These are phyloP conservation scores for Punctularia strigosozonata DNA, from an alignment of 768 basidiomycete genomes.

Conservation along the genomic window DNA sequence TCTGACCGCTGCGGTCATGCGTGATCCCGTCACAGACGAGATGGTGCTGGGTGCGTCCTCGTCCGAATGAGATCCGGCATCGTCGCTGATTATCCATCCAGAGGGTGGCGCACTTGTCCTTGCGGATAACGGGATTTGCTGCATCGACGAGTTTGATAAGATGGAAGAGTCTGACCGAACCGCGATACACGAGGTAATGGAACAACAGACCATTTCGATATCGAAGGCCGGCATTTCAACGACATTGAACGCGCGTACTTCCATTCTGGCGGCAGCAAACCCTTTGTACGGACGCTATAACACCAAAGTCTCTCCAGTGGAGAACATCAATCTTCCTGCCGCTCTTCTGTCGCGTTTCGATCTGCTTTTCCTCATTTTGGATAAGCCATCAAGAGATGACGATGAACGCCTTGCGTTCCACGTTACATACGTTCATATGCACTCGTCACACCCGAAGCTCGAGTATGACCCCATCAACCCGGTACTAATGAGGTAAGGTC, in stretches of 20 bases:
- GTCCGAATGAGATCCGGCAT: neutral
- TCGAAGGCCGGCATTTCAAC: conserved; percentile 99
- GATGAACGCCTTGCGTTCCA: conserved; percentile 95
- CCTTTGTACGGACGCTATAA: conserved; percentile 98
- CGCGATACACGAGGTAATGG: conserved; percentile 99
- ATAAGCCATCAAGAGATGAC: conserved; percentile 89
- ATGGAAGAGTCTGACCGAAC: conserved; percentile 98
- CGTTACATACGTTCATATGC: conserved; percentile 97
- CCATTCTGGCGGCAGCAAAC: conserved; percentile 96
- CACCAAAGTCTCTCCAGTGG: conserved; percentile 92
- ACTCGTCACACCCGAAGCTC: conserved; percentile 78
- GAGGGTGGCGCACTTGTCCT: conserved; percentile 99
- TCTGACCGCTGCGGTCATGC: conserved; percentile 97
- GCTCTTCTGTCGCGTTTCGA: conserved; percentile 95
- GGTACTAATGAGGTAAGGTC: conserved; percentile 76
- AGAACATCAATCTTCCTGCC: conserved; percentile 98
- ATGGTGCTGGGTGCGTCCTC: conserved; percentile 83
- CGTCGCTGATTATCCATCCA: conserved; percentile 19
- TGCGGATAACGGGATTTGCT: conserved; percentile 98
- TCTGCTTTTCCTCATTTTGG: conserved; percentile 89
- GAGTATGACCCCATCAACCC: conserved; percentile 81
- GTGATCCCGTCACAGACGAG: conserved; percentile 98
- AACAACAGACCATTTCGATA: conserved; percentile 99
- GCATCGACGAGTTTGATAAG: conserved; percentile 99
- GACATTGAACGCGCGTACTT: conserved; percentile 93